A percentile compares a stretch with the other conserved stretches of the same genome.
These are phyloP conservation scores for Zelonia costaricensis DNA, from an alignment of 208 protist genomes.

Conservation along the genomic window DNA sequence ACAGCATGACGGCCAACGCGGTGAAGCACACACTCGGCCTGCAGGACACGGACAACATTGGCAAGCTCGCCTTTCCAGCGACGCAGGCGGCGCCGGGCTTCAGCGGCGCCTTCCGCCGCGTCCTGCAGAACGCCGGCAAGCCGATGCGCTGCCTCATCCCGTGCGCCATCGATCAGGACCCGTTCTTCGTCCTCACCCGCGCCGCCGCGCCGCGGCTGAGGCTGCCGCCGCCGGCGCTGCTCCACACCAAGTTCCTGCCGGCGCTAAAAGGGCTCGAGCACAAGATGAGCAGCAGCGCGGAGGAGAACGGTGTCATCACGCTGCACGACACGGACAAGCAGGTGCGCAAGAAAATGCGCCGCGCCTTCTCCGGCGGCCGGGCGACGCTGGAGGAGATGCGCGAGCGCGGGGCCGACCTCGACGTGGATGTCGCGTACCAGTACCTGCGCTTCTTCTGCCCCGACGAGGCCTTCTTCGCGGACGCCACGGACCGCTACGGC, in stretches of 20 bases:
- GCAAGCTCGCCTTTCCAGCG: conserved; percentile 96
- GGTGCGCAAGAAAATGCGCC: conserved; percentile 96
- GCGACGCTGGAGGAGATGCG: conserved; percentile 96
- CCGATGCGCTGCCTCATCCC: conserved; percentile 97
- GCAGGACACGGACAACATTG: conserved; percentile 90
- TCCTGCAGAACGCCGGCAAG: conserved; percentile 65
- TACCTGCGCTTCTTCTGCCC: conserved; percentile 97
- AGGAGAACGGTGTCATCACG: conserved; percentile 93
- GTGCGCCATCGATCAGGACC: conserved; percentile 97
- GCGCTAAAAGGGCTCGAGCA: conserved; percentile 94
- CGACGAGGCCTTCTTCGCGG: conserved; percentile 92
- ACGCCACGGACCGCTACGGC: conserved; percentile 74
- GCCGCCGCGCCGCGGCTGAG: conserved; percentile 94
- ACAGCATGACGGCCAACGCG: conserved; percentile 89
- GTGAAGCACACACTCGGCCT: conserved; percentile 96
- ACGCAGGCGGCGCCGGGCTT: conserved; percentile 98
- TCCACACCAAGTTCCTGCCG: conserved; percentile 98
- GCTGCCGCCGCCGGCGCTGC: conserved; percentile 92
- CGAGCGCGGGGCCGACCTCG: conserved; percentile 90
- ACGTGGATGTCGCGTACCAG: conserved; percentile 96
- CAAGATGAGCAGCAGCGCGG: conserved; percentile 98
- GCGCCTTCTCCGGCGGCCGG: conserved; percentile 97
- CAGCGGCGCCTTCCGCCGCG: conserved; percentile 90
- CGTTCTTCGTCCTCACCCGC: conserved; percentile 98
- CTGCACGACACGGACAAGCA: conserved; percentile 95